Conservation (phyloP, 352 stramenopile species). For the Globisporangium nodosum region DNA sequence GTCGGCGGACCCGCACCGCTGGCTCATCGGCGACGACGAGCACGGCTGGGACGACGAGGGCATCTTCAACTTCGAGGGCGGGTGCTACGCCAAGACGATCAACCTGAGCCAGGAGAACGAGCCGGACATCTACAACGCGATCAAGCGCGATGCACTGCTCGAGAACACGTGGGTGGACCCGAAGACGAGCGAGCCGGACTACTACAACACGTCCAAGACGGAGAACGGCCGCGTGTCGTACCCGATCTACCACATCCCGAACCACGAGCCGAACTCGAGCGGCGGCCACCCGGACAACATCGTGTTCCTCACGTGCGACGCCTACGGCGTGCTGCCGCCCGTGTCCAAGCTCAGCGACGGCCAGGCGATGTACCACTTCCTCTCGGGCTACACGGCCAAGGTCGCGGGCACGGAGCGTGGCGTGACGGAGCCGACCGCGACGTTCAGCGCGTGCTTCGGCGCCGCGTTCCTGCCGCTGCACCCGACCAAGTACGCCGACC, state of each 20-base stretch:
- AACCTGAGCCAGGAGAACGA: constrained; percentile 95
- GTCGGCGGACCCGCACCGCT: constrained; percentile 86
- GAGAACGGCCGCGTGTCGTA: constrained; percentile 99
- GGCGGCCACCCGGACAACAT: constrained; percentile 95
- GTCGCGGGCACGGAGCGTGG: constrained; percentile 97
- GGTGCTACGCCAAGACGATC: constrained; percentile 99
- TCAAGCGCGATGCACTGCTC: constrained; percentile 95
- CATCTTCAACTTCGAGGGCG: constrained; percentile 99
- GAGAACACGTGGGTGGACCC: constrained; percentile 93
- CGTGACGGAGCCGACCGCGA: constrained; percentile 94
- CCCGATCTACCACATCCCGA: constrained; percentile 98
- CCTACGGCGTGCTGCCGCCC: constrained; percentile 96
- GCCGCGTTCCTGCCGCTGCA: constrained; percentile 96
- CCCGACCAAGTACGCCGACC: constrained; percentile 95
- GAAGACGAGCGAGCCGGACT: constrained; percentile 87
- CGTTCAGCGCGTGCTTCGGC: constrained; percentile 97
- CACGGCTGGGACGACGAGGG: constrained; percentile 98
- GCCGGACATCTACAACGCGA: constrained; percentile 97
- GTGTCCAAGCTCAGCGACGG: constrained; percentile 92
- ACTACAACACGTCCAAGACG: constrained; percentile 95
- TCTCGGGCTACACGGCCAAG: constrained; percentile 98
- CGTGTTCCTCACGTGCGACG: constrained; percentile 98
- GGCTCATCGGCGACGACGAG: constrained; percentile 85
- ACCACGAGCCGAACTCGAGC: constrained; percentile 84
- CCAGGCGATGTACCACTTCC: constrained; percentile 98